Base-by-base conservation (phyloP, 768 basidiomycete species). In the Cubamyces sp. region DNA sequence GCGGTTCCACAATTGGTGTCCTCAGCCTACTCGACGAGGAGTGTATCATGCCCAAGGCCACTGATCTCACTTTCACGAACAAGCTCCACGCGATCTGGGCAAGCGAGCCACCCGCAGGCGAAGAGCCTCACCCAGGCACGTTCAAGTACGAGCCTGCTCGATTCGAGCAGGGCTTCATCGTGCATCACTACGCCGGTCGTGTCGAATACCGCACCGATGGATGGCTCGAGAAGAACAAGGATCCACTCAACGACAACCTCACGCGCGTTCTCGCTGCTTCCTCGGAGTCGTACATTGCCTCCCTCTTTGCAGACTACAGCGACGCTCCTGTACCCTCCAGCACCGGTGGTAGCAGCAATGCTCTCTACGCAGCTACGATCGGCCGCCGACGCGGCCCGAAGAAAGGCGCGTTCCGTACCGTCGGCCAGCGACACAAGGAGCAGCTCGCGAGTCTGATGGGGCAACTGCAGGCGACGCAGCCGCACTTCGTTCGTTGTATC, bases 171-270 rank as follows among this genome's bases (percentile, higher is more conserved):
- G 95, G 96, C 3, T 99, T 99, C 79, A 86, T 94, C 68, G 84
- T 99, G 53, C 87, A 93, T 64, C 97, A 99, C 72, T 98, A 98
- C 70, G 97, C 97, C 1, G 97, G 95, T 34, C 91, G 87, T 67
- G 97, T 99, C 69, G 96, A 98, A 69, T 99, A 99, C 70, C 85
- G 90, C 28, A 98, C 95, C 2, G 88, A 93, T 41, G 93, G 95
- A 16, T 99, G 97, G 97, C 78, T 99, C 67, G 96, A 96, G 79
- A 99, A 98, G 87, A 99, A 99, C 82, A 97, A 97, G 77, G 97
- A 99, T 69, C 97, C 97, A 0, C 78, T 99, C 60, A 98, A 98
- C 71, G 96, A 98, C 74, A 95, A 97, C 72, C 83, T 98, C 54
- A 92, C 94, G 0, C 87, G 93, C 21, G 88, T 98, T 40, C 82